Base-by-base conservation (phyloP, 345 rosid genomes). In the Pugionium cornutum region DNA sequence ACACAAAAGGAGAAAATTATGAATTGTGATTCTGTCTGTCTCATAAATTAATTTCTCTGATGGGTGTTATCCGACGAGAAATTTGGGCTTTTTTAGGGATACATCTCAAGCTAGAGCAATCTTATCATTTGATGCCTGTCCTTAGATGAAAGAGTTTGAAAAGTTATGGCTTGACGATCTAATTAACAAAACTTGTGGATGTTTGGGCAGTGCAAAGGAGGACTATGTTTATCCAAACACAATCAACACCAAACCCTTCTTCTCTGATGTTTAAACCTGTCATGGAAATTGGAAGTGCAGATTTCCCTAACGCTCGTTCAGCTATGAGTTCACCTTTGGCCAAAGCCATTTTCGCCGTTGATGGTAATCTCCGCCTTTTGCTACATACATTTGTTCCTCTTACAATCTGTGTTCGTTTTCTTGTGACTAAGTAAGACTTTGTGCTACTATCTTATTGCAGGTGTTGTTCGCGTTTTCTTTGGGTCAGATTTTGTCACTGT, bases 201-300 rank as follows among this genome's bases (percentile, higher is more conserved):
- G 10, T 58, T 53, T 70, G 60, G 56, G 53, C 80, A 89, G 95
- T 66, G 84, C 99, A 94, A 83, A 86, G 82, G 80, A 89, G 97
- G 81, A 86, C 77, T 4, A 85, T 94, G 96, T 94, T 86, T 79
- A 88, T 90, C 49, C 88, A 94, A 77, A 88, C 96, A 18, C 95
- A 94, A 34, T 68, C 92, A 3, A 94, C 99, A 1, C 99, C 99
- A 18, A 94, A 94, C 67, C 97, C 99, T 40, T 82, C 85, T 6
- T 94, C 99, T n/a, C 80, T 94, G 28, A 90, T 94, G 99, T 94
- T 94, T 67, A 86, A 86, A 79, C 79, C 89, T 2, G 91, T 94
- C 29, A 94, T 94, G 99, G 92, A 90, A 8, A 81, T 83, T 42
- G 99, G 99, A 4, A 94, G 99, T 55, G 72, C 90, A 1, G 97